Base-by-base conservation (phyloP, 495 filamentous ascomycete genomes). In the Xylaria grammica region DNA sequence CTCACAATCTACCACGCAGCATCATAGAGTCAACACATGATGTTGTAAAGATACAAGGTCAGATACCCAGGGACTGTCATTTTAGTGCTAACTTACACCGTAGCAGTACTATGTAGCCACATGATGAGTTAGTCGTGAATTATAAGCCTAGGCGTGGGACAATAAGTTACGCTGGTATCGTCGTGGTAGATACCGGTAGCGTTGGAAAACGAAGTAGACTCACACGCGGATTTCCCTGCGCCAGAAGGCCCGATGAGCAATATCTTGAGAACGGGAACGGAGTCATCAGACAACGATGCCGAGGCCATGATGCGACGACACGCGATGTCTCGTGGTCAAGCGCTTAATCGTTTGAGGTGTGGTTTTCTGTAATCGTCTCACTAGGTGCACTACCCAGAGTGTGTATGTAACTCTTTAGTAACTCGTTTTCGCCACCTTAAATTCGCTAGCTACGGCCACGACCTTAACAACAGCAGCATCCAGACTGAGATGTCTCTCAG, bases 211-310 rank as follows among this genome's bases (percentile, higher is more conserved):
- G 53, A 42, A 4, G 5, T 26, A 60, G 34, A 75, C 82, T 70
- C 74, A 84, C 83, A 70, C 61, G 82, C 82, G 30, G 80, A 81
- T 72, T 86, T 86, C 51, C 83, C 83, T 22, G 78, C 82, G 49
- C 81, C 81, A 40, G 82, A 84, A 27, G 82, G 79, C 27, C 83
- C 83, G 70, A 84, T 82, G 64, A 85, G 69, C 60, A 86, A 62
- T 48, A 86, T 74, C 78, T 85, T 85, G 58, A 86, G 75, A 36
- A 79, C 78, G 48, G 82, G 78, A 20, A 84, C 65, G 19, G 74
- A 69, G 53, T 84, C 82, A 65, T 85, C 80, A 38, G 81, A 82
- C 30, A 73, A 76, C 73, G 56, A 38, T n/a, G 59, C 6, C 24
- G 46, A 27, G 15, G 36, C 50, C 60, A 81, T 80, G 45, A 7